Conservation (phyloP, 2,329 filamentous ascomycete species). For the Xylaria sp. region DNA sequence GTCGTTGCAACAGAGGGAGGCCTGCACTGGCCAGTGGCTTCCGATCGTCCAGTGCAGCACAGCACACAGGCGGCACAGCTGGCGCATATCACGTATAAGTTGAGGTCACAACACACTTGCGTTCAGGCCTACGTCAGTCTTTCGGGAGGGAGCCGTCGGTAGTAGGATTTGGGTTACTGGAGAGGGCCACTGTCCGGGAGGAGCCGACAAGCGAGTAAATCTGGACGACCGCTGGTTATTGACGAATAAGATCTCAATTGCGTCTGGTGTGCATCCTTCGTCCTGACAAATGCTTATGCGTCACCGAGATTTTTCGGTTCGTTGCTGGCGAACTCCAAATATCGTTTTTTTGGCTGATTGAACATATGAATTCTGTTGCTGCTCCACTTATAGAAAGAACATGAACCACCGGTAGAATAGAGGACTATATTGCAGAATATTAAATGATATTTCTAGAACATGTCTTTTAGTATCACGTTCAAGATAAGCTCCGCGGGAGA, state of each 20-base stretch:
- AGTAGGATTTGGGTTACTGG: background rate
- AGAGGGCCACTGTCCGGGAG: background rate
- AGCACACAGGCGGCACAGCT: conserved; percentile 12
- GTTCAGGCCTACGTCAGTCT: background rate
- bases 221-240: background rate
- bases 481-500: background rate
- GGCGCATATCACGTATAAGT: background rate
- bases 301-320: background rate
- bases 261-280: background rate
- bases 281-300: background rate
- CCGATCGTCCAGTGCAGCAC: conserved; percentile 14
- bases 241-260: background rate
- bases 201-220: conserved; percentile 1
- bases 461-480: background rate
- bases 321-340: background rate
- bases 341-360: conserved; percentile 10
- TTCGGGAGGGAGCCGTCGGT: background rate
- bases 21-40: conserved; percentile 16
- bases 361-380: background rate
- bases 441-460: no score
- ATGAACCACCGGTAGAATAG: background rate
- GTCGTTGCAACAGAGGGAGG: background rate
- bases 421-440: background rate
- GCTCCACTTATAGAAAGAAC: conserved; percentile 9
- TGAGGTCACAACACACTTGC: background rate